Percentiles rank a stretch among this genome's conserved stretches.
Conservation (phyloP, 805 yeast species). For the Candida germanica region DNA sequence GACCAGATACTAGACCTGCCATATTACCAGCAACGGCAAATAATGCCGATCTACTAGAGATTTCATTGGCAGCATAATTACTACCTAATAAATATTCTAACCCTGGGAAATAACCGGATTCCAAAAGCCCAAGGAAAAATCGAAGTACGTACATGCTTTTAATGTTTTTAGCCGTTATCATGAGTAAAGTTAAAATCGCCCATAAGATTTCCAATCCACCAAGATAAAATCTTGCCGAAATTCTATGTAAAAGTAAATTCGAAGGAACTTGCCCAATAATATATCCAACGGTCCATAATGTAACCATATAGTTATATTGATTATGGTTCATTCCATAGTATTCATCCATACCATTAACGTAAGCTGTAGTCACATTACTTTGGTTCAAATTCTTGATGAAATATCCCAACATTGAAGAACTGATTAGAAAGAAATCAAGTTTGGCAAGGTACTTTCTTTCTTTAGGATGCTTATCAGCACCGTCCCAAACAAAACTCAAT, state of each 20-base stretch:
- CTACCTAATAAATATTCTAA: conserved; percentile 49
- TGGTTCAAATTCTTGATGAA: conserved; percentile 45
- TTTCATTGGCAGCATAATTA: conserved; percentile 23
- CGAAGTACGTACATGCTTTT: conserved; percentile 26
- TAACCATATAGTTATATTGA: conserved; percentile 43
- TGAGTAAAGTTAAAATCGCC: conserved; percentile 25
- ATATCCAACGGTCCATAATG: conserved; percentile 51
- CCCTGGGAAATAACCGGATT: conserved; percentile 55
- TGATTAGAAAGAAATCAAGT: conserved; percentile 46
- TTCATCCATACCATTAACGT: conserved; percentile 47
- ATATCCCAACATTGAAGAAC: conserved; percentile 53
- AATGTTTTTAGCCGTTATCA: conserved; percentile 23
- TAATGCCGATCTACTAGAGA: conserved; percentile 27
- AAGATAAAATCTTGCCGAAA: conserved; percentile 34
- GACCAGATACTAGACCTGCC: conserved; percentile 30
- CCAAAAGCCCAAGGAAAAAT: conserved; percentile 43
- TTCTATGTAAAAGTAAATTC: conserved; percentile 31
- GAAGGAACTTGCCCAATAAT: conserved; percentile 52
- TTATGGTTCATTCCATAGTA: conserved; percentile 37
- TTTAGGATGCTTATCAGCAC: conserved; percentile 33
- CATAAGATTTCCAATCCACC: conserved; percentile 34
- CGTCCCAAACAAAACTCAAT: conserved; percentile 34
- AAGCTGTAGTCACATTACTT: conserved; percentile 43
- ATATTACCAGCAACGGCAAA: conserved; percentile 28
- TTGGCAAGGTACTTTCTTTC: conserved; percentile 33